Conservation (phyloP, 148 eudicot species). For the Oxyria digyna region DNA sequence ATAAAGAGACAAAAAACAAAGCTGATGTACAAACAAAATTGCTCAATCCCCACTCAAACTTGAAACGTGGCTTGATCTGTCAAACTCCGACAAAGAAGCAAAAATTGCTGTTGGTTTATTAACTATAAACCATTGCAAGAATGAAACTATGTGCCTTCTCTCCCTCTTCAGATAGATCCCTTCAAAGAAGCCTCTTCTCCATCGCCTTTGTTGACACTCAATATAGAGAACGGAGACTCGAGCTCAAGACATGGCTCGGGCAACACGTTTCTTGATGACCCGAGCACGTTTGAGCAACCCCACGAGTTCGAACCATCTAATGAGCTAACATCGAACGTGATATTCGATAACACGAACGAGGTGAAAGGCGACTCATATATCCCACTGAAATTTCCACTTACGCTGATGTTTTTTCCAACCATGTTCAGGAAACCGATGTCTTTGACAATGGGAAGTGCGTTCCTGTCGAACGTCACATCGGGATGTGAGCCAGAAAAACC, state of each 20-base stretch:
- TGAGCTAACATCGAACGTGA: slow-evolving; percentile 15
- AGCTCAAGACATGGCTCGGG: slow-evolving; percentile 56
- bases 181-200: neutral
- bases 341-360: slow-evolving; percentile 29
- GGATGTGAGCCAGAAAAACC: slow-evolving; percentile 36
- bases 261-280: slow-evolving; percentile 26
- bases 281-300: slow-evolving; percentile 32
- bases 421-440: slow-evolving; percentile 32
- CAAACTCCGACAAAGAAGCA: neutral
- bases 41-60: neutral
- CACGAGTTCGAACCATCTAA: slow-evolving; percentile 23
- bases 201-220: neutral
- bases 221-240: slow-evolving; percentile 9
- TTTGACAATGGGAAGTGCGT: slow-evolving; percentile 31
- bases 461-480: slow-evolving; percentile 36
- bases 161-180: neutral
- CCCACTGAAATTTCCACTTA: slow-evolving; percentile 33
- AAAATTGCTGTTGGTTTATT: slow-evolving; percentile 3
- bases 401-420: slow-evolving; percentile 24
- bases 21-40: slow-evolving; percentile 1
- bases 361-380: slow-evolving; percentile 45
- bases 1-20: neutral
- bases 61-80: neutral
- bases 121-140: slow-evolving; percentile 3
- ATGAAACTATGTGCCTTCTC: neutral